A percentile compares a stretch with the other conserved stretches of the same genome.
Conservation (phyloP, 495 filamentous ascomycete genomes). For the Penicillium coprophilum region DNA sequence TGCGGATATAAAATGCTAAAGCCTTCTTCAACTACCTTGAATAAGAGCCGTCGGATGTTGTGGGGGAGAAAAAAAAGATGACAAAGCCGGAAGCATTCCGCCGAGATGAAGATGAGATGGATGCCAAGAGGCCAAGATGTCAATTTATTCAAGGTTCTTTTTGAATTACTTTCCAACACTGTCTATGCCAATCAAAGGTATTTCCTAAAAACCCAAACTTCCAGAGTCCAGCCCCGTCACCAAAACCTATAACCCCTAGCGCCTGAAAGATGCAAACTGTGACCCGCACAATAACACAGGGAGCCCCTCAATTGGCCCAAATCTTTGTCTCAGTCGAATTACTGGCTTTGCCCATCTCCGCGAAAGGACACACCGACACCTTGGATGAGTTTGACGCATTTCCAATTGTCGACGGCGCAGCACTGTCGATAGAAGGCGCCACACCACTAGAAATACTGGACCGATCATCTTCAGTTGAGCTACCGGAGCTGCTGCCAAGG, state of each 20-base stretch:
- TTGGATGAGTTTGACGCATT: not conserved
- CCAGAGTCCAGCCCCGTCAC: not conserved
- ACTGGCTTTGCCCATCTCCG: conserved; percentile 25
- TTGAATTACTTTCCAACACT: not conserved
- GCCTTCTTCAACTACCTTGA: conserved; percentile 1
- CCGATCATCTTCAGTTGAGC: conserved; percentile 37
- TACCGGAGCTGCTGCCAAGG: conserved; percentile 35
- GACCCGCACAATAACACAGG: not conserved
- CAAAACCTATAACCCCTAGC: conserved; percentile 9
- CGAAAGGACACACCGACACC: conserved; percentile 39
- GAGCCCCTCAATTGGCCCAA: conserved; percentile 32
- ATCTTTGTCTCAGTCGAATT: conserved; percentile 38
- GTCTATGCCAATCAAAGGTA: not conserved
- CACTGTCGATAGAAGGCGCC: conserved; percentile 20
- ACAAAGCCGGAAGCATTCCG: conserved; percentile 2
- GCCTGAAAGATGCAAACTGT: conserved; percentile 9
- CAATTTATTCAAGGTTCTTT: not conserved
- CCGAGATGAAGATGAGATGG: not conserved
- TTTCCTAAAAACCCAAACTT: not conserved
- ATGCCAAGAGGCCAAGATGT: not conserved
- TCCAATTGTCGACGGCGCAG: conserved; percentile 18
- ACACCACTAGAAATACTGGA: conserved; percentile 32
- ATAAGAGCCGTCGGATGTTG: not conserved
- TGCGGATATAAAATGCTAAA: not conserved
- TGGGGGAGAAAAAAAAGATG: not conserved